Percentiles rank a stretch among this genome's conserved stretches.
phyloP scores from a whole-genome alignment of 139 green algal species.

The Astrephomene gubernaculifera region DNA sequence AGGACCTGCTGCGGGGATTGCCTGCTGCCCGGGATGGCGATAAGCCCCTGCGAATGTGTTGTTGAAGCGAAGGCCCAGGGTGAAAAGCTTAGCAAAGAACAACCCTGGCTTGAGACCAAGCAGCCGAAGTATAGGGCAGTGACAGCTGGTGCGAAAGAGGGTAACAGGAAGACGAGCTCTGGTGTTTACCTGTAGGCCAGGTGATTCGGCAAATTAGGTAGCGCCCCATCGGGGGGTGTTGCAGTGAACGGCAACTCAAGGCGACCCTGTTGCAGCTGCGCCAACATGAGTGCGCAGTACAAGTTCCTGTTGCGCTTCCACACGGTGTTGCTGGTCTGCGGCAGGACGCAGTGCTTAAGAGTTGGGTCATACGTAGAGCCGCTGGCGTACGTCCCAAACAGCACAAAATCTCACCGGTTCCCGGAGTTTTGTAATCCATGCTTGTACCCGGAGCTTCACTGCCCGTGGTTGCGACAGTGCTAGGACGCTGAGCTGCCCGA shows the following conservation, averaged over 20 bases:
- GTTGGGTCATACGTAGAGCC: background rate
- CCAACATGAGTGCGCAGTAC: conserved; percentile 72
- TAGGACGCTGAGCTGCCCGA: background rate
- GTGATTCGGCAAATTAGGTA: conserved; percentile 63
- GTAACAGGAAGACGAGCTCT: no score
- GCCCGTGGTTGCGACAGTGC: conserved; percentile 16
- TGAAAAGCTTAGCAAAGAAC: no score
- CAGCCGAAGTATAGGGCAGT: no score
- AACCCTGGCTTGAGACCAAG: no score
- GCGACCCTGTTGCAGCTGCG: conserved; percentile 66
- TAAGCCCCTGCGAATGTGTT: conserved; percentile 8
- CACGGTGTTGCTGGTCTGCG: conserved; percentile 26
- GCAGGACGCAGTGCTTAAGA: background rate
- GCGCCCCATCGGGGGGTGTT: conserved; percentile 55
- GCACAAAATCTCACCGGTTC: conserved; percentile 54
- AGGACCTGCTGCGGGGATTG: background rate
- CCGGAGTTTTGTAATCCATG: conserved; percentile 70
- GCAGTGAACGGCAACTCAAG: conserved; percentile 67
- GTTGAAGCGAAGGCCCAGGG: no score
- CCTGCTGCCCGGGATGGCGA: background rate
- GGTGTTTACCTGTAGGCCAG: conserved; percentile 53
- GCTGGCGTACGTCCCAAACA: background rate
- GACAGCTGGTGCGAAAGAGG: no score
- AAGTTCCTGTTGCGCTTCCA: conserved; percentile 81
- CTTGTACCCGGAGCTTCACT: conserved; percentile 55